phyloP scores from a whole-genome alignment of 257 asterid genomes.

The Voacanga thouarsii region DNA sequence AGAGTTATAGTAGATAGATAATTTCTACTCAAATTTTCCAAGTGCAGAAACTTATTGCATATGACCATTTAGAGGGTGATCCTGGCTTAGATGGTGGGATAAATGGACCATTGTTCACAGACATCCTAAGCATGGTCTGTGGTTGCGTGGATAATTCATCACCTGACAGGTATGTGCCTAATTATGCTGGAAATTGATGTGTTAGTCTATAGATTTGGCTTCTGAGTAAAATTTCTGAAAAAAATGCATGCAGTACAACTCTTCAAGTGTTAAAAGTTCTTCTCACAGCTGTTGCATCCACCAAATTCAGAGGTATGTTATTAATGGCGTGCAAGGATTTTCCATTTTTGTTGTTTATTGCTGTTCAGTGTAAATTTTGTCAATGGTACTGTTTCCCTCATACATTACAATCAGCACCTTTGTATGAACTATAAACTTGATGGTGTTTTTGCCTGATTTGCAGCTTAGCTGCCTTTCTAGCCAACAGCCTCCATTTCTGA shows the following conservation, averaged over 20 bases:
- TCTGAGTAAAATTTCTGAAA: conserved; percentile 24
- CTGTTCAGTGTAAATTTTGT: not conserved
- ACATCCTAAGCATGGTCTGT: conserved; percentile 84
- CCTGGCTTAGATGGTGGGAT: conserved; percentile 91
- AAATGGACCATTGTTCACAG: conserved; percentile 66
- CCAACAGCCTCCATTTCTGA: not conserved
- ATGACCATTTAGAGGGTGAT: conserved; percentile 96
- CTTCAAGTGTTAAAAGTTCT: conserved; percentile 98
- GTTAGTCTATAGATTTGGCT: conserved; percentile 15
- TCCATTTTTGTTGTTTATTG: not conserved
- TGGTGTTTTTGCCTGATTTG: not conserved
- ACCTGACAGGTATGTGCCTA: conserved; percentile 73
- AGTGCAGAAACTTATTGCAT: conserved; percentile 93
- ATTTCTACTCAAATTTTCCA: not conserved
- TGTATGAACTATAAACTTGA: no score
- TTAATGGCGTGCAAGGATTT: not conserved
- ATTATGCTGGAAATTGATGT: conserved; percentile 11
- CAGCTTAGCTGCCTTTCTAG: conserved; percentile 3
- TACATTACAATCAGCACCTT: not conserved
- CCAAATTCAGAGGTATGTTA: conserved; percentile 81
- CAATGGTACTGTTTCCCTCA: not conserved
- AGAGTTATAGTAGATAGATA: not conserved
- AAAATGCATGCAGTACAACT: conserved; percentile 69
- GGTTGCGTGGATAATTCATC: conserved; percentile 90
- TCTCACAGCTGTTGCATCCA: conserved; percentile 90